Percentiles rank a stretch among this genome's conserved stretches.
These are phyloP conservation scores for Xylaria sp. DNA, from an alignment of 2,329 filamentous ascomycete species.

Conservation along the genomic window DNA sequence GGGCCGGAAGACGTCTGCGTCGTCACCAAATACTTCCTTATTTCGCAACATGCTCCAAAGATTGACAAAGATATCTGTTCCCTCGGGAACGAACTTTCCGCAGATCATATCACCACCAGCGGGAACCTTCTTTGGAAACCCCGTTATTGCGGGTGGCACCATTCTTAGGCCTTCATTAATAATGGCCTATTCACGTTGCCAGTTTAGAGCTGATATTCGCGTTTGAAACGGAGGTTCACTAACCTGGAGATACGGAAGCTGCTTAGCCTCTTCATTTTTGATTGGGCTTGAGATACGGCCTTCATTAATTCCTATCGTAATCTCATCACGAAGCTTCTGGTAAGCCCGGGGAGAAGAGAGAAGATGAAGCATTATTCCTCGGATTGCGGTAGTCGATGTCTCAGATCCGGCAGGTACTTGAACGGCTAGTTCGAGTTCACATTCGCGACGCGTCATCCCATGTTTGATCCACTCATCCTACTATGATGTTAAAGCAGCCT, in stretches of 20 bases:
- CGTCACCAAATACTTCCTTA: conserved; percentile 42
- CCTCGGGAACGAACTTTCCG: conserved; percentile 40
- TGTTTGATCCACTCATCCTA: conserved; percentile 44
- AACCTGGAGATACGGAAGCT: conserved; percentile 44
- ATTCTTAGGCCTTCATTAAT: conserved; percentile 44
- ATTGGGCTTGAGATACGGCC: conserved; percentile 42
- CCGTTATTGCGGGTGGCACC: conserved; percentile 38
- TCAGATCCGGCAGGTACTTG: conserved; percentile 42
- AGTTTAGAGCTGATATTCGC: not conserved
- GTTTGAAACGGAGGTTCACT: not conserved
- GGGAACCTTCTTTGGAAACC: conserved; percentile 43
- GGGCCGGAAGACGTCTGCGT: conserved; percentile 41
- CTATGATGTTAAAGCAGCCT: not conserved
- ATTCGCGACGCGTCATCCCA: conserved; percentile 41
- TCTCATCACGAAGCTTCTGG: conserved; percentile 38
- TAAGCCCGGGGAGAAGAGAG: conserved; percentile 38
- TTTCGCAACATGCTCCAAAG: conserved; percentile 39
- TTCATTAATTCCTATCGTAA: conserved; percentile 31
- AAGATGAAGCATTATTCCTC: conserved; percentile 38
- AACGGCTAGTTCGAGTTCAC: conserved; percentile 42
- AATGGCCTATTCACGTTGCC: conserved; percentile 36
- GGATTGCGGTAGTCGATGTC: conserved; percentile 40
- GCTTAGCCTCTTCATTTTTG: conserved; percentile 40
- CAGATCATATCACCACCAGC: conserved; percentile 40
- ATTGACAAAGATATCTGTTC: conserved; percentile 43